These are phyloP conservation scores for Aristolochia contorta DNA, from an alignment of 164 flowering plant genomes.

Conservation along the genomic window DNA sequence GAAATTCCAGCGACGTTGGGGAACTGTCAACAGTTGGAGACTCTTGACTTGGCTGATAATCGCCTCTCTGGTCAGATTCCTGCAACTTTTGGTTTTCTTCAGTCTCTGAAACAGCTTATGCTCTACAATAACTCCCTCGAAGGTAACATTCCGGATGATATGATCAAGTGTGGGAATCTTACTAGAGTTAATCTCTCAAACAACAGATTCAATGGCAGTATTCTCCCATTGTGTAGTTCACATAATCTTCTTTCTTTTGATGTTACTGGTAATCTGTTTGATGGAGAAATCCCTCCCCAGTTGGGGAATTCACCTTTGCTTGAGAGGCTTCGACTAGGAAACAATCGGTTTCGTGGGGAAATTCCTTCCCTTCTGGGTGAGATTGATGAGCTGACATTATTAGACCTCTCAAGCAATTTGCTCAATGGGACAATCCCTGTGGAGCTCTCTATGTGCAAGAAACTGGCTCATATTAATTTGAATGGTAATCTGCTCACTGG, in stretches of 20 bases:
- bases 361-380: constrained; percentile 61
- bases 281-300: constrained; percentile 50
- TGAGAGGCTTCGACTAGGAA: constrained; percentile 65
- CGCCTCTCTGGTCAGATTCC: constrained; percentile 63
- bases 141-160: constrained; percentile 59
- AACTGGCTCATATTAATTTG: constrained; percentile 69
- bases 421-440: constrained; percentile 62
- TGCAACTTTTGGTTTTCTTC: constrained; percentile 41
- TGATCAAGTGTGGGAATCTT: constrained; percentile 43
- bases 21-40: constrained; percentile 45
- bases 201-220: constrained; percentile 72
- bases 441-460: constrained; percentile 66
- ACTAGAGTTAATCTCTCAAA: constrained; percentile 79
- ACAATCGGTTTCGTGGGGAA: constrained; percentile 49
- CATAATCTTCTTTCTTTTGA: constrained; percentile 66
- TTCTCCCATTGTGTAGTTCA: constrained; percentile 58
- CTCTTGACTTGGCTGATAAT: constrained; percentile 87
- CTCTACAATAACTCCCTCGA: constrained; percentile 89
- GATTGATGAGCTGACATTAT: constrained; percentile 41
- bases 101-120: constrained; percentile 52
- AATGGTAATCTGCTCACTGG: constrained; percentile 68
- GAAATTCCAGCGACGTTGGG: constrained; percentile 70
- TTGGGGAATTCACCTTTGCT: constrained; percentile 64
- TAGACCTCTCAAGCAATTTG: constrained; percentile 70
- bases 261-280: constrained; percentile 65